A percentile compares a stretch with the other conserved stretches of the same genome.
phyloP scores from a whole-genome alignment of 768 basidiomycete genomes.

The Russula sp. region DNA sequence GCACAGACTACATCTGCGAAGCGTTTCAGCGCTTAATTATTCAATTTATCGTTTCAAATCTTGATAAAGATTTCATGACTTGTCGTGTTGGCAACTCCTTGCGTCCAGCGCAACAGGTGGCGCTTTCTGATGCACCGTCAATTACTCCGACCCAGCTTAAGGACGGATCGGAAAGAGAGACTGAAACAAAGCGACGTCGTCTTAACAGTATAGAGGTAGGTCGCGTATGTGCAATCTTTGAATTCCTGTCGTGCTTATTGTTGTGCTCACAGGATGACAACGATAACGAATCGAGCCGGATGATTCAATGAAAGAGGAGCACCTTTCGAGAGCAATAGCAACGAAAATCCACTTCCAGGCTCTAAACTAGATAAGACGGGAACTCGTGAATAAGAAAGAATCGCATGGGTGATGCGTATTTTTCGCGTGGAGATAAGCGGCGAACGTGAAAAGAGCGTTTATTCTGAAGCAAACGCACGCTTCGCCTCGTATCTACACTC shows the following conservation, averaged over 20 bases:
- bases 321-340: no score
- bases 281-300: background rate
- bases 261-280: background rate
- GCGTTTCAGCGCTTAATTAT: background rate
- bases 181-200: background rate
- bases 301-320: background rate
- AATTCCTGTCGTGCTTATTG: background rate
- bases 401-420: no score
- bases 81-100: background rate
- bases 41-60: background rate
- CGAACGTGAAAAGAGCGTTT: no score
- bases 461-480: no score
- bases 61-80: background rate
- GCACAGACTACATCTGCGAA: no score
- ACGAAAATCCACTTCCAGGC: no score
- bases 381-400: no score
- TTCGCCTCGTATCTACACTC: no score
- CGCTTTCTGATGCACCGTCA: background rate
- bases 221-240: background rate
- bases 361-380: no score
- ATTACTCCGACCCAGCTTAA: background rate
- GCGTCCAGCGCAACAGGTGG: background rate
- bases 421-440: no score
- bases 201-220: background rate
- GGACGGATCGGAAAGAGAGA: background rate